Conservation (phyloP, 192 early-diverging fungal species). For the Gonapodya sp. region DNA sequence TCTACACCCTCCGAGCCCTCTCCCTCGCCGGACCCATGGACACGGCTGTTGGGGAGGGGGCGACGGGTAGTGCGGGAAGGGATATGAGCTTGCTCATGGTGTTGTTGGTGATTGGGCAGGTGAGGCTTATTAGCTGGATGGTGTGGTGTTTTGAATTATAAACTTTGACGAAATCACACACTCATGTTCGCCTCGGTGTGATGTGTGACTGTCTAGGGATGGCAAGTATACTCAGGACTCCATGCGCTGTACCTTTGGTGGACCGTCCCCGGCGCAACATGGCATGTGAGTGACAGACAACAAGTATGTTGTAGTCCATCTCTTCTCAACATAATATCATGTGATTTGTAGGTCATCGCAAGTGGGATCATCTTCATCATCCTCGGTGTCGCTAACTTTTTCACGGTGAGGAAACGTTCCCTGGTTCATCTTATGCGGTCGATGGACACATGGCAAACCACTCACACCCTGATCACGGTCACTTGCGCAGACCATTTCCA, state of each 20-base stretch:
- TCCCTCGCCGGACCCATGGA: background rate
- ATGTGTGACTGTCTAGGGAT: background rate
- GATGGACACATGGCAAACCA: background rate
- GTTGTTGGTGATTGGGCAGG: constrained; percentile 7
- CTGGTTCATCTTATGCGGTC: no score
- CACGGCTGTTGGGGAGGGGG: background rate
- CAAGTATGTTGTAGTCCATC: background rate
- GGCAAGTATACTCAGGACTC: background rate
- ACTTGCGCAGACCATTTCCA: background rate
- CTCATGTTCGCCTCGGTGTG: no score
- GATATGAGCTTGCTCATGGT: background rate
- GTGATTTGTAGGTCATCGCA: background rate
- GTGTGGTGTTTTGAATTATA: no score
- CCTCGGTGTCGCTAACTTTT: background rate
- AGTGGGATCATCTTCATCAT: background rate
- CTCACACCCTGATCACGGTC: background rate
- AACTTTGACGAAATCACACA: no score
- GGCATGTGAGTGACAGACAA: background rate
- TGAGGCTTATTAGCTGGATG: no score
- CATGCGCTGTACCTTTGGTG: background rate
- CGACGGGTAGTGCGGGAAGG: background rate
- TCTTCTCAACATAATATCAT: background rate
- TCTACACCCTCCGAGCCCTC: constrained; percentile 2
- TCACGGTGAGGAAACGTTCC: background rate
- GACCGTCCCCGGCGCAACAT: background rate